These are phyloP conservation scores for Polygonum maritimum DNA, from an alignment of 148 eudicot genomes.

Conservation along the genomic window DNA sequence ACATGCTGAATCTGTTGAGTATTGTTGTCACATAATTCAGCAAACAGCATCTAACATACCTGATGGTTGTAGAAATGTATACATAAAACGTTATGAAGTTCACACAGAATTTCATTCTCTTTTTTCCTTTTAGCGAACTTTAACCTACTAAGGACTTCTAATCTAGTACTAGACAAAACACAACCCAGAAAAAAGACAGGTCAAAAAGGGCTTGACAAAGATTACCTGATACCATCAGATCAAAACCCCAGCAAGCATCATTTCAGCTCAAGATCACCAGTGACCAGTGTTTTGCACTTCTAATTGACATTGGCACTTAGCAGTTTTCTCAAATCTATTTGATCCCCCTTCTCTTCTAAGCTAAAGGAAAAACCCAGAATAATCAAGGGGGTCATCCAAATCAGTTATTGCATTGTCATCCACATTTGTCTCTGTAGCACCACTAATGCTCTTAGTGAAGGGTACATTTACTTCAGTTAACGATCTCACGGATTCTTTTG, in stretches of 20 bases:
- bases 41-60: too few species aligned
- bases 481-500: not conserved
- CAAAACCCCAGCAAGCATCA: conserved; percentile 12
- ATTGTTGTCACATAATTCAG: too few species aligned
- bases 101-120: too few species aligned
- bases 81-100: too few species aligned
- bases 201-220: too few species aligned
- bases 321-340: conserved; percentile 41
- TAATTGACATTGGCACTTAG: conserved; percentile 36
- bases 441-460: conserved; percentile 13
- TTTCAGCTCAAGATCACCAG: conserved; percentile 45
- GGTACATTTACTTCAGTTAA: not conserved
- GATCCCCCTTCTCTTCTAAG: conserved; percentile 44
- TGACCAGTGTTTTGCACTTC: conserved; percentile 40
- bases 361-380: conserved; percentile 30
- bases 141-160: too few species aligned
- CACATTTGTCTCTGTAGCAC: conserved; percentile 11
- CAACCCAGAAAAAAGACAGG: too few species aligned
- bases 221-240: not conserved
- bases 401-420: conserved; percentile 1
- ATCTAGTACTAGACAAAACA: too few species aligned
- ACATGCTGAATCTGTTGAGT: too few species aligned
- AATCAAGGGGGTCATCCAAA: conserved; percentile 23
- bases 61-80: too few species aligned
- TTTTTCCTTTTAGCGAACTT: too few species aligned